Percentiles rank a stretch among this genome's conserved stretches.
phyloP scores from a whole-genome alignment of 805 yeast species.

The Cyberlindnera petersonii region DNA sequence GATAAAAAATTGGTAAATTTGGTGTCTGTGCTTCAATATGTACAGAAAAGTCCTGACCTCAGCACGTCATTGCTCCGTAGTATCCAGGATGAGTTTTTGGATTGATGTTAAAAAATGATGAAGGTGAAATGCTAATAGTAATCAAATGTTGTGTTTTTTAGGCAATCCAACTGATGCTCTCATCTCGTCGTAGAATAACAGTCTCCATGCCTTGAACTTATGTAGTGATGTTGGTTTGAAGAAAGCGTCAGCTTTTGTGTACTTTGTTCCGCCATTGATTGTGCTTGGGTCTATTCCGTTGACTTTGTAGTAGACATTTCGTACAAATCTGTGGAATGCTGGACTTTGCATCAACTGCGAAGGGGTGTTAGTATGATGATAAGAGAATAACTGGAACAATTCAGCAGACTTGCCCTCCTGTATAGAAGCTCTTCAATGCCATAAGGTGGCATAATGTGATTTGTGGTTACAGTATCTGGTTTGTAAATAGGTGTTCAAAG shows the following conservation, averaged over 20 bases:
- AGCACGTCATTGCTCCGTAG: conserved; percentile 18
- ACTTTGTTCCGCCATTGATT: conserved; percentile 33
- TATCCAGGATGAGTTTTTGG: conserved; percentile 28
- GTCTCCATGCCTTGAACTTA: conserved; percentile 55
- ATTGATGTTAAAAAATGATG: too few species aligned
- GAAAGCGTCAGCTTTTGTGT: conserved; percentile 16
- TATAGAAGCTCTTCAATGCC: conserved; percentile 47
- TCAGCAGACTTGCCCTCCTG: conserved; percentile 15
- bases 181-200: conserved; percentile 59
- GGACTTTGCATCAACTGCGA: conserved; percentile 47
- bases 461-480: too few species aligned
- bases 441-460: conserved; percentile 24
- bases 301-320: conserved; percentile 56
- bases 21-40: conserved; percentile 24
- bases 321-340: conserved; percentile 60
- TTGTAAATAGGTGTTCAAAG: too few species aligned
- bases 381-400: background rate
- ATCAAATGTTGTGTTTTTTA: conserved; percentile 20
- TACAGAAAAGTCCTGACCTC: conserved; percentile 15
- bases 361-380: conserved; percentile 2
- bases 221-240: conserved; percentile 49
- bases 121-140: background rate
- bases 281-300: conserved; percentile 46
- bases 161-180: conserved; percentile 49
- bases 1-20: conserved; percentile 29